Conservation (phyloP, 108 stramenopile species). For the Aureococcus anophagefferens region DNA sequence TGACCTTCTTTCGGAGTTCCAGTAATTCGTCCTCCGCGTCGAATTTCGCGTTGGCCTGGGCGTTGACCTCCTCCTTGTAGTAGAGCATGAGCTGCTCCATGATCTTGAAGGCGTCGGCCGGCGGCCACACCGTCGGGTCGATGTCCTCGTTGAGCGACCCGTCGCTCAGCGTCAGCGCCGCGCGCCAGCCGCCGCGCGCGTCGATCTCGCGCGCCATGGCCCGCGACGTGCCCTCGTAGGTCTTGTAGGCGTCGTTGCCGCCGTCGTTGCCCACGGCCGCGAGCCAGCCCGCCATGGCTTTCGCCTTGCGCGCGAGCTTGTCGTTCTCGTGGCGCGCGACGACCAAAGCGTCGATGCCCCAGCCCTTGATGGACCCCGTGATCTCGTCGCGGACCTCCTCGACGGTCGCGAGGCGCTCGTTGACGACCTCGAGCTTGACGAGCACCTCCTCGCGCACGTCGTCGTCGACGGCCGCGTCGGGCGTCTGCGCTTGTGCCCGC, state of each 20-base stretch:
- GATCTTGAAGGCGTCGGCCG: neutral
- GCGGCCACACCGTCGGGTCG: neutral
- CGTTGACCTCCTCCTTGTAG: slow-evolving; percentile 2
- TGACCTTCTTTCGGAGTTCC: too few relatives aligned
- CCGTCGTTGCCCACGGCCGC: neutral
- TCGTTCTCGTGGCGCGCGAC: neutral
- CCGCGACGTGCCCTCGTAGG: slow-evolving; percentile 4
- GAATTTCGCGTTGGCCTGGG: neutral
- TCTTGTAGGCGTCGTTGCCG: neutral
- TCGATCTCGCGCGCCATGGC: neutral
- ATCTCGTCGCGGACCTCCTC: neutral
- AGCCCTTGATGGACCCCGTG: neutral
- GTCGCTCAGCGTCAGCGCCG: slow-evolving; percentile 7
- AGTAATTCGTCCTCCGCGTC: neutral
- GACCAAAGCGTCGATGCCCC: neutral
- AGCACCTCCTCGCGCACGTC: too few relatives aligned
- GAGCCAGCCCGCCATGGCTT: neutral
- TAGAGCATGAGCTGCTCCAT: neutral
- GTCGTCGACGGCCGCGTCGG: too few relatives aligned
- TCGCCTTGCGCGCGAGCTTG: neutral
- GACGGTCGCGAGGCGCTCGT: neutral
- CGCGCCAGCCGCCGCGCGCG: slow-evolving; percentile 12
- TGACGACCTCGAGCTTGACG: too few relatives aligned
- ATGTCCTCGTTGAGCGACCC: slow-evolving; percentile 13
- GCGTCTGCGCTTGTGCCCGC: too few relatives aligned